Evolutionary conservation across 1,284 basidiomycete genomes (phyloP), one percentile per base, ranked within the genome.

Genomic region (Ganoderma leucocontextum): DNA sequence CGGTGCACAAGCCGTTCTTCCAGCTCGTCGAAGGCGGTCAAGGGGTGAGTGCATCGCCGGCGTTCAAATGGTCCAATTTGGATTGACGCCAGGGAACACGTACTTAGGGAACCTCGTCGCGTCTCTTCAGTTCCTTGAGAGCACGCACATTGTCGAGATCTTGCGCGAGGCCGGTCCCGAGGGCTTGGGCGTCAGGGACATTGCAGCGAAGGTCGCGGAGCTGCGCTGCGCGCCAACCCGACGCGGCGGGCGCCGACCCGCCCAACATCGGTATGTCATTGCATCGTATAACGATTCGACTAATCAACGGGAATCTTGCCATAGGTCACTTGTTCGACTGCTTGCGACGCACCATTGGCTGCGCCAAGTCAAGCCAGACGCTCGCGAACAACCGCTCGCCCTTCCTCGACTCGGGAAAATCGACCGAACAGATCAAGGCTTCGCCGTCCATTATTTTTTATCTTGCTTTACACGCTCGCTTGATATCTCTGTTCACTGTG

Each of bases 41-140:
- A 86, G 85, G 82, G 49, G 90, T 92, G 72, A 63, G 87, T 83
- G 38, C 29, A n/a, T 36, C 35, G 35, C 15, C 17, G 8, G 35
- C 19, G 19, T 15, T 19, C 35, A n/a, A 19, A 13, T 19, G 52
- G 17, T 5, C 10, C 13, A 5, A 49, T 12, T 25, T 25, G 12
- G 1, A 4, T 12, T 49, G 22, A 49, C 47, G 2, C 15, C 2
- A 0, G 47, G 13, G 7, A 0, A 8, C 33, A 13, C 22, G 2
- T 39, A 92, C n/a, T n/a, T n/a, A n/a, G 91, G 91, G 90, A 73
- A 89, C 91, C 80, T 93, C 29, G 87, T 91, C 0, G 86, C 89
- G 19, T 91, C 89, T 74, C 80, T 93, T 76, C 85, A 91, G 33
- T 82, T 92, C 42, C 75, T 92, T 13, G 91, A 92, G 76, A 87